These are phyloP conservation scores for Telopea speciosissima DNA, from an alignment of 177 flowering plant genomes.

Conservation along the genomic window DNA sequence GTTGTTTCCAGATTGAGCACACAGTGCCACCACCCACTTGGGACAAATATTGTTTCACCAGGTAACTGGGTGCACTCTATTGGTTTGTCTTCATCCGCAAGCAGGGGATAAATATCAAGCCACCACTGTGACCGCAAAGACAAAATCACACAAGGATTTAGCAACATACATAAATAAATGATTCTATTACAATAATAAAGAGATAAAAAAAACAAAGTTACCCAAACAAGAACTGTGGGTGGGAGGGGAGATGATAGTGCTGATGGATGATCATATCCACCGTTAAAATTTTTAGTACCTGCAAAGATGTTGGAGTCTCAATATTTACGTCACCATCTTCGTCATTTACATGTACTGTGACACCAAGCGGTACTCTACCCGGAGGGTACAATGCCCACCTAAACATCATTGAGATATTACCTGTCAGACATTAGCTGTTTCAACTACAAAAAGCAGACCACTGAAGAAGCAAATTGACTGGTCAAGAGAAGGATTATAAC, in stretches of 20 bases:
- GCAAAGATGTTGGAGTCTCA: conserved; percentile 84
- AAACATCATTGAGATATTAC: conserved; percentile 9
- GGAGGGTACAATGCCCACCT: conserved; percentile 99
- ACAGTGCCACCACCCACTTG: conserved; percentile 99
- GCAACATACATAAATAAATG: conserved; percentile 3
- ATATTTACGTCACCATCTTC: conserved; percentile 93
- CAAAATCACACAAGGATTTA: background rate
- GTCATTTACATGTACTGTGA: conserved; percentile 89
- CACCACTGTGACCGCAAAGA: conserved; percentile 66
- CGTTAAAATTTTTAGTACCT: conserved; percentile 40
- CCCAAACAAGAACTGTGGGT: no score
- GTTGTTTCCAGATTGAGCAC: conserved; percentile 87
- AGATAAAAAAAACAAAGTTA: background rate
- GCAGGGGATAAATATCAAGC: conserved; percentile 94
- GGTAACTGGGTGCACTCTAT: conserved; percentile 91
- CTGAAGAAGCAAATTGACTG: background rate
- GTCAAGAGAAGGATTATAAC: background rate
- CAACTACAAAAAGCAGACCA: background rate
- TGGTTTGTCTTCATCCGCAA: conserved; percentile 83
- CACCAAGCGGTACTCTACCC: conserved; percentile 90
- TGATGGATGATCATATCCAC: background rate
- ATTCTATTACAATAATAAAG: background rate
- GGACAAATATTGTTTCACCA: conserved; percentile 96
- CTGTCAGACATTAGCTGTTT: background rate
- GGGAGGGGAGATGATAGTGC: no score